Conservation (phyloP, 331 rosid species). For the Cydonia oblonga region DNA sequence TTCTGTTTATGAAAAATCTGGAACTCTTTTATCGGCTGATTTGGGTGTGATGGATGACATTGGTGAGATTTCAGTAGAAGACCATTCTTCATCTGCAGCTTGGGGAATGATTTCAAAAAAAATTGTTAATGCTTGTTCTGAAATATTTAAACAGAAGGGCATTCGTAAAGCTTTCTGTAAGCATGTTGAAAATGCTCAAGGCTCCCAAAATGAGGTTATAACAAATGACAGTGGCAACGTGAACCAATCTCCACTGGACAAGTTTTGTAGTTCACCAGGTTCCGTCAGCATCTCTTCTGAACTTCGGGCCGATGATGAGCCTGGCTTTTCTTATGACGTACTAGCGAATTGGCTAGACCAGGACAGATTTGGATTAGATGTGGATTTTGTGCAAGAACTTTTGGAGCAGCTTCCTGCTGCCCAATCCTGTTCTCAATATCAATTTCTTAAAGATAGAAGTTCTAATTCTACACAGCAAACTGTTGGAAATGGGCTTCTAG, state of each 20-base stretch:
- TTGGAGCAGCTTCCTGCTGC: slow-evolving; percentile 70
- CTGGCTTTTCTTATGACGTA: slow-evolving; percentile 20
- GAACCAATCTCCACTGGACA: slow-evolving; percentile 34
- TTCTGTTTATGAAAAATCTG: slow-evolving; percentile 23
- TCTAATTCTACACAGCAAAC: slow-evolving; percentile 42
- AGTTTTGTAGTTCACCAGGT: slow-evolving; percentile 45
- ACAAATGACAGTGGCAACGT: slow-evolving; percentile 24
- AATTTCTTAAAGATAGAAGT: slow-evolving; percentile 41
- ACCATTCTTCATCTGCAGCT: slow-evolving; percentile 51
- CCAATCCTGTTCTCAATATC: slow-evolving; percentile 45
- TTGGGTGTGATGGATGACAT: slow-evolving; percentile 42
- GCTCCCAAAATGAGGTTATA: slow-evolving; percentile 15
- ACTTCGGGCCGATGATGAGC: slow-evolving; percentile 36
- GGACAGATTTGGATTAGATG: slow-evolving; percentile 91
- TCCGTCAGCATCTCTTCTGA: slow-evolving; percentile 37
- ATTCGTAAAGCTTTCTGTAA: slow-evolving; percentile 45
- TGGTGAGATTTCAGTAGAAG: slow-evolving; percentile 80
- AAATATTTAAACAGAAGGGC: slow-evolving; percentile 56
- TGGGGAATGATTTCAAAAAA: slow-evolving; percentile 64
- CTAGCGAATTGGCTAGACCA: slow-evolving; percentile 77
- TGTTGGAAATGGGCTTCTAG: slow-evolving; percentile 68
- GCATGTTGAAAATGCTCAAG: slow-evolving; percentile 42
- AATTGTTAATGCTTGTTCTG: slow-evolving; percentile 45
- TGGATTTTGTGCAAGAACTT: slow-evolving; percentile 85
- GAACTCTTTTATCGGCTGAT: slow-evolving; percentile 16